Evolutionary conservation across 2,329 filamentous ascomycete genomes (phyloP).

Genomic region (Pseudogymnoascus sp.): DNA sequence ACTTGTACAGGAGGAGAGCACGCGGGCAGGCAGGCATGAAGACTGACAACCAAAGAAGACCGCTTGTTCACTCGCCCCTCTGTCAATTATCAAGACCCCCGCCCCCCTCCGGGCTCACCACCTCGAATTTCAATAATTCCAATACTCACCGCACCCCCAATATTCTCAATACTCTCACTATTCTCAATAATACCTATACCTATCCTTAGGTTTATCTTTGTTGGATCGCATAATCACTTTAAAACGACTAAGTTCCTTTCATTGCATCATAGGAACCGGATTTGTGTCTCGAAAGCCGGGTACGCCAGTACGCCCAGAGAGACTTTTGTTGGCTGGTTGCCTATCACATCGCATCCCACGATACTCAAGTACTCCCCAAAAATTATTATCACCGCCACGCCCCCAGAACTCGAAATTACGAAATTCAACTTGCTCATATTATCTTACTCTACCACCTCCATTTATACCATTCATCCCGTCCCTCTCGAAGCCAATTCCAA

Average conservation of each 20-base stretch:
- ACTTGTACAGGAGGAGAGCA: neutral
- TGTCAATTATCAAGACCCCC: conserved; percentile 14
- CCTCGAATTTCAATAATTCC: conserved; percentile 10
- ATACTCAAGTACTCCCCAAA: conserved; percentile 1
- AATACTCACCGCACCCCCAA: neutral
- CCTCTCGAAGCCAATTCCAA: neutral
- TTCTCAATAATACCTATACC: neutral
- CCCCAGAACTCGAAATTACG: neutral
- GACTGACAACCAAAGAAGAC: conserved; percentile 1
- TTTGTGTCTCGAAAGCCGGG: neutral
- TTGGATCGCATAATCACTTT: neutral
- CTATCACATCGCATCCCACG: neutral
- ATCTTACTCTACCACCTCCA: neutral
- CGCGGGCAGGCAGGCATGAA: neutral
- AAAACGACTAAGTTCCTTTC: neutral
- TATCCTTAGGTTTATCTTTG: neutral
- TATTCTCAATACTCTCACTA: neutral
- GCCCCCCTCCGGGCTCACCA: conserved; percentile 14
- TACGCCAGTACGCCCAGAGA: neutral
- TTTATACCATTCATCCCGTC: neutral
- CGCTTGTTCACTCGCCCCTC: conserved; percentile 16
- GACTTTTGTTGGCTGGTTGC: neutral
- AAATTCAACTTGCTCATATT: neutral
- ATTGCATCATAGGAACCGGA: neutral
- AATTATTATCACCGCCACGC: neutral